Evolutionary conservation across 352 stramenopile genomes (phyloP).

Genomic region (Lagenidium sp.): DNA sequence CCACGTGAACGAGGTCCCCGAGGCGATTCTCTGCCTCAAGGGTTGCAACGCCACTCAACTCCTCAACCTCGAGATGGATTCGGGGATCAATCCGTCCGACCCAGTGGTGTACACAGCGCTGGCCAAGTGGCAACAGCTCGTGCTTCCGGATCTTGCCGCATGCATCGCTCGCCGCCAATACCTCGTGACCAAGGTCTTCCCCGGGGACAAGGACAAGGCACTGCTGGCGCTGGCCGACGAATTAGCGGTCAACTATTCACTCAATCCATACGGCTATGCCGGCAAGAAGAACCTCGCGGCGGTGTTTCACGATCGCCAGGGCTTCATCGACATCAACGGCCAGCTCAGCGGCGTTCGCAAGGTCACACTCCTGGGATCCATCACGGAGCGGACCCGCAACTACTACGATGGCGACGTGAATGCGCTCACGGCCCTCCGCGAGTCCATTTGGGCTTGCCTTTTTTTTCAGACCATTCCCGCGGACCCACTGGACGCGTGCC

Average conservation of each 20-base stretch:
- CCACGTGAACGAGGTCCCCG: slow-evolving; percentile 1
- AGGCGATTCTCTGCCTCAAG: slow-evolving; percentile 5
- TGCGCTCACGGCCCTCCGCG: slow-evolving; percentile 1
- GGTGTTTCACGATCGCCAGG: background rate
- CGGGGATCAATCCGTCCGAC: background rate
- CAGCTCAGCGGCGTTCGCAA: background rate
- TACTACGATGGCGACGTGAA: slow-evolving; percentile 3
- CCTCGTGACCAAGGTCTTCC: background rate
- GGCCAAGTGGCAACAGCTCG: background rate
- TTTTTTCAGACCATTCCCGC: background rate
- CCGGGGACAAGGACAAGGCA: background rate
- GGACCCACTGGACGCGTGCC: background rate
- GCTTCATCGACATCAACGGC: slow-evolving; percentile 3
- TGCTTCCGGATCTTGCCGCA: background rate
- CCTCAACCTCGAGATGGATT: slow-evolving; percentile 1
- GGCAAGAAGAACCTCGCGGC: slow-evolving; percentile 1
- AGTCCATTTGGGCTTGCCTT: background rate
- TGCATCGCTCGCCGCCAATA: background rate
- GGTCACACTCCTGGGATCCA: background rate
- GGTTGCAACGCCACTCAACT: slow-evolving; percentile 2
- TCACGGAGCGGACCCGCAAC: slow-evolving; percentile 4
- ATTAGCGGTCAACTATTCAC: slow-evolving; percentile 3
- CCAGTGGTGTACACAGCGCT: background rate
- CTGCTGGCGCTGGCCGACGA: background rate
- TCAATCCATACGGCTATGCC: background rate